Conservation (phyloP, 2,329 filamentous ascomycete genomes). For the Fusarium foetens region DNA sequence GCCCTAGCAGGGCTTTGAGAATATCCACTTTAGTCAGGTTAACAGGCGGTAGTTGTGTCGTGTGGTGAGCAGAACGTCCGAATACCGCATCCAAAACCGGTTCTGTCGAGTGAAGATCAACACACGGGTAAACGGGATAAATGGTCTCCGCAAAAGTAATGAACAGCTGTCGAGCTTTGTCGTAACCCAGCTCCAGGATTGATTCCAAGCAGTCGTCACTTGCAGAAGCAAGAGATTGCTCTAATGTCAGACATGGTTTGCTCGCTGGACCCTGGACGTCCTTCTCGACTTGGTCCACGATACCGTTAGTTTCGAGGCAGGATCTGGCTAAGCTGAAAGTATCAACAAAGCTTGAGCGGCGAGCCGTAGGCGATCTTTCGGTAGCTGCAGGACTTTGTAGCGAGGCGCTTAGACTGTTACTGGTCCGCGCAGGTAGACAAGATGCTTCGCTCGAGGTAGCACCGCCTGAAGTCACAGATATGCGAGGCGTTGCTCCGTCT, state of each 20-base stretch:
- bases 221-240: neutral
- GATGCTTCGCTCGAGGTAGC: accelerated
- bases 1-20: neutral
- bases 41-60: neutral
- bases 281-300: neutral
- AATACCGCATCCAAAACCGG: neutral
- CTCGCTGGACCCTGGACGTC: neutral
- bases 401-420: neutral
- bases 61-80: neutral
- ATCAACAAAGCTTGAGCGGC: neutral
- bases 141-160: accelerated
- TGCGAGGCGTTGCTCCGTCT: accelerated
- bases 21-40: neutral
- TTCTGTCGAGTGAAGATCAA: neutral
- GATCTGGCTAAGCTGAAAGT: neutral
- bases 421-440: accelerated
- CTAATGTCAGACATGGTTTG: neutral
- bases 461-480: accelerated
- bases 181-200: accelerated
- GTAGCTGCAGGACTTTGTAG: neutral
- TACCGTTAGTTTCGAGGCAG: neutral
- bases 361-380: accelerated
- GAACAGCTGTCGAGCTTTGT: accelerated
- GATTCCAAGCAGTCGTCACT: neutral
- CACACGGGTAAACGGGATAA: neutral